phyloP scores from a whole-genome alignment of 768 basidiomycete species.

The Solioccasus polychromus region DNA sequence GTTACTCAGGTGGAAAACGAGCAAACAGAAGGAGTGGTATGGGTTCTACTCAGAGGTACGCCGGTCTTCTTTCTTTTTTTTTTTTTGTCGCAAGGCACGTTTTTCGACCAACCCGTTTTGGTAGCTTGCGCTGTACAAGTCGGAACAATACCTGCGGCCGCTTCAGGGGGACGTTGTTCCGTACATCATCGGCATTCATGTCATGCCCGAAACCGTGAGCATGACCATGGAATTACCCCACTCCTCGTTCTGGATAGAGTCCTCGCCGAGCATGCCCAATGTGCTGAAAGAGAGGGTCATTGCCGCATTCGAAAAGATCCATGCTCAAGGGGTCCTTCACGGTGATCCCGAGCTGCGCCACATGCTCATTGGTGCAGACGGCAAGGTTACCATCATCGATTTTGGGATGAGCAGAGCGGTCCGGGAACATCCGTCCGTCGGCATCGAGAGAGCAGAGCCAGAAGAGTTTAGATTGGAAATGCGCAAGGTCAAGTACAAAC shows the following conservation, averaged over 20 bases:
- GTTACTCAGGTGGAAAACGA: constrained; percentile 31
- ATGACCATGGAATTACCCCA: constrained; percentile 55
- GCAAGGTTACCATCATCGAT: constrained; percentile 51
- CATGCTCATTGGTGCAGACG: constrained; percentile 54
- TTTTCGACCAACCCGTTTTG: too few species aligned
- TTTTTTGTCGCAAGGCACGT: too few species aligned
- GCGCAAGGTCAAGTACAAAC: constrained; percentile 52
- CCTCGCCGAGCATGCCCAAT: constrained; percentile 54
- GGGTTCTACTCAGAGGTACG: constrained; percentile 40
- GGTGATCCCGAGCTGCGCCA: constrained; percentile 48
- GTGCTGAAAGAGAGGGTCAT: constrained; percentile 52
- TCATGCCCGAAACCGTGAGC: constrained; percentile 37
- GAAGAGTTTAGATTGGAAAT: constrained; percentile 49
- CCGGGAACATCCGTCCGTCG: constrained; percentile 29
- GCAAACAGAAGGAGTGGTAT: constrained; percentile 33
- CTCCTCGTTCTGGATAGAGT: constrained; percentile 58
- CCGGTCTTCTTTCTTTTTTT: not conserved
- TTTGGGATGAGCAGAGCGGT: constrained; percentile 43
- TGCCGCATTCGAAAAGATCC: constrained; percentile 47
- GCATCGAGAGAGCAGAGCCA: constrained; percentile 35
- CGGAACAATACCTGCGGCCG: constrained; percentile 41
- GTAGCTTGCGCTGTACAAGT: constrained; percentile 53
- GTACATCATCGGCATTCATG: constrained; percentile 48
- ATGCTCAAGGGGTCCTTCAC: constrained; percentile 46
- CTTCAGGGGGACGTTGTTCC: constrained; percentile 56